These are phyloP conservation scores for Xylaria sp. DNA, from an alignment of 2,329 filamentous ascomycete genomes.

Conservation along the genomic window DNA sequence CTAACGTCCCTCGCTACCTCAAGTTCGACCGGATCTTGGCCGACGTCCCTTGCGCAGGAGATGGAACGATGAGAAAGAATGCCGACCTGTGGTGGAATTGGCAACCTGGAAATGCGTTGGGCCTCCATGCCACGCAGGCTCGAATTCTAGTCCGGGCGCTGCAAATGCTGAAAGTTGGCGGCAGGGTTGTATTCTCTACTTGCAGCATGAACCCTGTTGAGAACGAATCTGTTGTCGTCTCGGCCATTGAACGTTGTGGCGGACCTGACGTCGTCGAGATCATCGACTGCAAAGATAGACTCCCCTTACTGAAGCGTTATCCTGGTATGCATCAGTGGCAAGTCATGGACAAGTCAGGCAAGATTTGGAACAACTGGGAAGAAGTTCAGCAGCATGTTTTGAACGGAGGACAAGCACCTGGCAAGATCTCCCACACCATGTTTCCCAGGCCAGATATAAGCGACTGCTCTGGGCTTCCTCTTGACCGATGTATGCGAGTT, in stretches of 20 bases:
- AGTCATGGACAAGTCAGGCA: conserved; percentile 87
- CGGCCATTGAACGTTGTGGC: conserved; percentile 90
- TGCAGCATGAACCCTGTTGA: conserved; percentile 99
- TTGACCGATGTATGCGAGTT: conserved; percentile 91
- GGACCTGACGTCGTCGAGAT: conserved; percentile 84
- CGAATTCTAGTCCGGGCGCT: conserved; percentile 91
- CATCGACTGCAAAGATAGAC: conserved; percentile 81
- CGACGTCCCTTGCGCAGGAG: conserved; percentile 96
- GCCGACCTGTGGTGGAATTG: conserved; percentile 94
- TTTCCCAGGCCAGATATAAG: conserved; percentile 73
- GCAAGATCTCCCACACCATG: conserved; percentile 81
- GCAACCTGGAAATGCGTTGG: conserved; percentile 87
- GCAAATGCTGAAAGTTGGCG: conserved; percentile 95
- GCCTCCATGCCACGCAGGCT: conserved; percentile 86
- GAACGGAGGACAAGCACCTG: conserved; percentile 69
- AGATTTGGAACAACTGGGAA: conserved; percentile 83
- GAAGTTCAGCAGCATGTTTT: conserved; percentile 79
- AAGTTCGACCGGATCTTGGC: conserved; percentile 97
- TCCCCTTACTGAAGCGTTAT: conserved; percentile 80
- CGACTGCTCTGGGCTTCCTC: conserved; percentile 72
- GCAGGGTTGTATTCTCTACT: conserved; percentile 95
- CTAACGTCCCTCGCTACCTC: conserved; percentile 74
- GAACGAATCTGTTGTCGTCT: conserved; percentile 91
- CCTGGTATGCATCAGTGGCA: conserved; percentile 86
- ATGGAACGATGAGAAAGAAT: conserved; percentile 95